A percentile compares a stretch with the other conserved stretches of the same genome.
phyloP scores from a whole-genome alignment of 495 filamentous ascomycete species.

The Penicillium tannophilum region DNA sequence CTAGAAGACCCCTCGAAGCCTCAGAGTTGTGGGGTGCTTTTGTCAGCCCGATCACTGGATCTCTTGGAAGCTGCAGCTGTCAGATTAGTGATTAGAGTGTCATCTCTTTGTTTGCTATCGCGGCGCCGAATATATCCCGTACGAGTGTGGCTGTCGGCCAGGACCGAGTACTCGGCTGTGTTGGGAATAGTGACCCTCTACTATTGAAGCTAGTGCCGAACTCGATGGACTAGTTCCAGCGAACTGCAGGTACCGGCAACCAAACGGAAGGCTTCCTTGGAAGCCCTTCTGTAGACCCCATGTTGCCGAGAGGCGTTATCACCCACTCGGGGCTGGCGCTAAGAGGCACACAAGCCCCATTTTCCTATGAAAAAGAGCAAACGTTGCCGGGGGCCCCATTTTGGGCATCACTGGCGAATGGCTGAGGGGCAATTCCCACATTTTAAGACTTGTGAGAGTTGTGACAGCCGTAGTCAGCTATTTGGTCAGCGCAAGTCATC shows the following conservation, averaged over 20 bases:
- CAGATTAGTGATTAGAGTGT: neutral
- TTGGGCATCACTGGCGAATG: neutral
- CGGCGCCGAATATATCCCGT: neutral
- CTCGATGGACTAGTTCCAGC: neutral
- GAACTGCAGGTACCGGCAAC: neutral
- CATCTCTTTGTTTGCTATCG: neutral
- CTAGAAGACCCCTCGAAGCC: constrained; percentile 19
- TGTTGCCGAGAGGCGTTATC: neutral
- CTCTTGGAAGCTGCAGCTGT: neutral
- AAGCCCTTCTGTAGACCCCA: neutral
- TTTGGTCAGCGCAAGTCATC: neutral
- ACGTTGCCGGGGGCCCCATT: neutral
- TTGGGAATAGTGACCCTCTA: neutral
- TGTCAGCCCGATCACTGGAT: neutral
- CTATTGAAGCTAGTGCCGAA: neutral
- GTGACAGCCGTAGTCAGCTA: neutral
- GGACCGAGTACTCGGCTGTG: neutral
- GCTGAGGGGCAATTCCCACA: neutral
- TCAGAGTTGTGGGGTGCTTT: constrained; percentile 7
- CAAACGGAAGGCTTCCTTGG: constrained; percentile 5
- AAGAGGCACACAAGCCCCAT: neutral
- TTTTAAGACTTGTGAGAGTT: too few relatives aligned
- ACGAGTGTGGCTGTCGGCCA: neutral
- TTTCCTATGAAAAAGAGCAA: neutral
- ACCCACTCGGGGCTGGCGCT: neutral